Conservation (phyloP, 768 basidiomycete species). For the Amanita fuliginea region DNA sequence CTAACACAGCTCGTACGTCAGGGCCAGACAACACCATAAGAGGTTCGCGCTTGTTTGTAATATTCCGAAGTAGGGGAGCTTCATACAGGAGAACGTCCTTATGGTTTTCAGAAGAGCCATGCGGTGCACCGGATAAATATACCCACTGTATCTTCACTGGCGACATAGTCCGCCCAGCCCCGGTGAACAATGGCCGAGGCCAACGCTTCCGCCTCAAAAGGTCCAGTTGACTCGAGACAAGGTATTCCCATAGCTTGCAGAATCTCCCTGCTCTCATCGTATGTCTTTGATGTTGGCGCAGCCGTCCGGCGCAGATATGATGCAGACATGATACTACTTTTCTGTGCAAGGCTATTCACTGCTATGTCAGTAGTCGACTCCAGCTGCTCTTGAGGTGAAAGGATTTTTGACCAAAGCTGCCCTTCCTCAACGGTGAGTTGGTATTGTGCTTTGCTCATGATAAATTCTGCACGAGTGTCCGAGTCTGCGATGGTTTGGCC, state of each 20-base stretch:
- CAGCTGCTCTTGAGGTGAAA: constrained; percentile 4
- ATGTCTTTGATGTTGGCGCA: constrained; percentile 54
- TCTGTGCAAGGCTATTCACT: constrained; percentile 22
- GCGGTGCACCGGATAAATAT: background rate
- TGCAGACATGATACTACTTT: constrained; percentile 45
- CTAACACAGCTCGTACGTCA: constrained; percentile 45
- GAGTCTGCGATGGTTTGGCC: constrained; percentile 15
- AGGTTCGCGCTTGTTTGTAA: constrained; percentile 49
- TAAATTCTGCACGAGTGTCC: constrained; percentile 28
- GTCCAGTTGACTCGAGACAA: constrained; percentile 53
- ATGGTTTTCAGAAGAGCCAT: background rate
- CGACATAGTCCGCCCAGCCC: constrained; percentile 79
- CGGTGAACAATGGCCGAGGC: constrained; percentile 66
- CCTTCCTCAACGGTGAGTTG: constrained; percentile 53
- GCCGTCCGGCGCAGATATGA: constrained; percentile 57
- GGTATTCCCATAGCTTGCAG: constrained; percentile 76
- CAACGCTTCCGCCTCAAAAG: constrained; percentile 79
- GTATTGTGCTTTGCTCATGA: constrained; percentile 52
- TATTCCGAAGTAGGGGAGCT: constrained; percentile 71
- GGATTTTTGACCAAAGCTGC: constrained; percentile 42
- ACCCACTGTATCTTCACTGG: constrained; percentile 78
- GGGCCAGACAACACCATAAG: constrained; percentile 55
- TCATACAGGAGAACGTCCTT: constrained; percentile 79
- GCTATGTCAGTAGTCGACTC: background rate
- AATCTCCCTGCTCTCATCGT: constrained; percentile 59